Conservation (phyloP, 306 rosid species). For the Inga oerstediana region DNA sequence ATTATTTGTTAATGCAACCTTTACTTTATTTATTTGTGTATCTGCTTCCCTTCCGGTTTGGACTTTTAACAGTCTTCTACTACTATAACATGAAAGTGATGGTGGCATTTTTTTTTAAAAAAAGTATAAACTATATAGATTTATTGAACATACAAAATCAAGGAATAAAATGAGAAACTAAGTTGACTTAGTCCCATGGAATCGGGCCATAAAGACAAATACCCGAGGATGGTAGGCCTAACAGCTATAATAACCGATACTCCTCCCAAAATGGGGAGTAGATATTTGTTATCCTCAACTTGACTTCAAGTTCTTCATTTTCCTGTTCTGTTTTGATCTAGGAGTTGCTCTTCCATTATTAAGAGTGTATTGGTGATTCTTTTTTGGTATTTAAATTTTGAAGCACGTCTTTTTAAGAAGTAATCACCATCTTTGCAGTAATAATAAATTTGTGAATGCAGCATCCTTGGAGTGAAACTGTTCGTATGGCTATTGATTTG, state of each 20-base stretch:
- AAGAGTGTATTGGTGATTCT: background rate
- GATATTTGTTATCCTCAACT: background rate
- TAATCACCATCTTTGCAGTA: constrained; percentile 13
- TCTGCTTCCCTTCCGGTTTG: constrained; percentile 10
- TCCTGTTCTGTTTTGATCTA: background rate
- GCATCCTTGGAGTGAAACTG: constrained; percentile 90
- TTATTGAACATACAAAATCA: background rate
- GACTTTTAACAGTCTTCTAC: background rate
- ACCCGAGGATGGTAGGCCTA: background rate
- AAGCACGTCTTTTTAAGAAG: constrained; percentile 1
- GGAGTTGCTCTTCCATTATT: constrained; percentile 20
- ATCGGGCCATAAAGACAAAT: background rate
- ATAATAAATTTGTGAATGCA: constrained; percentile 48
- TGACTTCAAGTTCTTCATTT: background rate
- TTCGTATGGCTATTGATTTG: constrained; percentile 84
- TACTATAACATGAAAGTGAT: constrained; percentile 19
- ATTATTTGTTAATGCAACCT: constrained; percentile 33
- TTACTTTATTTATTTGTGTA: constrained; percentile 10
- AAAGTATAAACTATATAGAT: constrained; percentile 1
- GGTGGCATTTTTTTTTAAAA: constrained; percentile 14
- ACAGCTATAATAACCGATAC: background rate
- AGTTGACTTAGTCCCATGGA: background rate
- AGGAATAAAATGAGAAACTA: background rate
- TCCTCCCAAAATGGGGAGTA: background rate
- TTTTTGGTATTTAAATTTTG: constrained; percentile 7